These are phyloP conservation scores for Silene coronaria DNA, from an alignment of 179 eudicot genomes.

Conservation along the genomic window DNA sequence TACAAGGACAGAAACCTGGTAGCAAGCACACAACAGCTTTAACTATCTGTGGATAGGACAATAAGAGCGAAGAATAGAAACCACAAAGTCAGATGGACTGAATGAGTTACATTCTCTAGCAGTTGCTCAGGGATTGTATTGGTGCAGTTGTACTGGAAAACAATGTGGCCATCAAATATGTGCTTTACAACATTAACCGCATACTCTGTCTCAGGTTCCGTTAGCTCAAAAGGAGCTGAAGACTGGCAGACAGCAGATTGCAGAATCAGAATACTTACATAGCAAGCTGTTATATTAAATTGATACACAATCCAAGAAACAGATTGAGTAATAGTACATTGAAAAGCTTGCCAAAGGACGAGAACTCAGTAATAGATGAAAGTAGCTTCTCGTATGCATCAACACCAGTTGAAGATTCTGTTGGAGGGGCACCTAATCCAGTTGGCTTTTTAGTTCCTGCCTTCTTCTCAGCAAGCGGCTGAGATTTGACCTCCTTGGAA, in stretches of 20 bases:
- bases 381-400: too few species aligned
- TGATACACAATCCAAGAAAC: conserved; percentile 3
- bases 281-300: conserved; percentile 1
- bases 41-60: background rate
- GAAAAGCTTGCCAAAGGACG: too few species aligned
- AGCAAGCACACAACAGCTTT: conserved; percentile 13
- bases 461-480: conserved; percentile 81
- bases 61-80: background rate
- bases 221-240: conserved; percentile 88
- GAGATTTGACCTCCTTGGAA: conserved; percentile 87
- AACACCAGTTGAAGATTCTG: too few species aligned
- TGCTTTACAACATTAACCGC: conserved; percentile 93
- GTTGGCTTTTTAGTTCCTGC: conserved; percentile 76
- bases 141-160: conserved; percentile 95
- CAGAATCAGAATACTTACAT: conserved; percentile 5
- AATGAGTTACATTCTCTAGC: conserved; percentile 64
- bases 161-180: conserved; percentile 76
- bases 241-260: conserved; percentile 47
- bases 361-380: too few species aligned
- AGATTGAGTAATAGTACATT: conserved; percentile 43
- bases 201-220: conserved; percentile 97
- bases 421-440: conserved; percentile 69
- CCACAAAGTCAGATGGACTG: background rate
- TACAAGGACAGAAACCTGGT: conserved; percentile 73
- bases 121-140: conserved; percentile 94